phyloP scores from a whole-genome alignment of 2,329 filamentous ascomycete genomes.

The Botryosphaeria dothidea region DNA sequence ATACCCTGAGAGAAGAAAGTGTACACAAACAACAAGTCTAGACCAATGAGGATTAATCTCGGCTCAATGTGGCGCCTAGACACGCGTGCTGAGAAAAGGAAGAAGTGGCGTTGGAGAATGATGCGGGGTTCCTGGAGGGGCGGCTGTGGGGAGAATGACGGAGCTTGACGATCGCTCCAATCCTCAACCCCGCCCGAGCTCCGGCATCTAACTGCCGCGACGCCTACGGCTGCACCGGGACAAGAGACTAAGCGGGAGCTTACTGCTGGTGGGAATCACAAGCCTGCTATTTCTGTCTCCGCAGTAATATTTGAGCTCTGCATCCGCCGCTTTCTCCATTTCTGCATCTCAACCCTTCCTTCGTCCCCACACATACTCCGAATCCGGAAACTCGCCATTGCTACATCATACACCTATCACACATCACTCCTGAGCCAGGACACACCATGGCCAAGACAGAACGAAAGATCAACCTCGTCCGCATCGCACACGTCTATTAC shows the following conservation, averaged over 20 bases:
- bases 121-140: constrained; percentile 14
- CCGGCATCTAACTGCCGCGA: constrained; percentile 14
- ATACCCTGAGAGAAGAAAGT: neutral
- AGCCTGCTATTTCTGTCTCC: constrained; percentile 8
- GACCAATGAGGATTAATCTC: neutral
- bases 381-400: neutral
- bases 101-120: neutral
- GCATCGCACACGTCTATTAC: constrained; percentile 23
- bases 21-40: too few relatives aligned
- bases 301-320: constrained; percentile 1
- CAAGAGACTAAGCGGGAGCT: neutral
- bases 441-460: constrained; percentile 11
- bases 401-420: neutral
- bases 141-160: constrained; percentile 15
- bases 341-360: neutral
- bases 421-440: neutral
- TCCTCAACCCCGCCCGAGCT: constrained; percentile 9
- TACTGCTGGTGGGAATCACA: neutral
- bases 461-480: constrained; percentile 15
- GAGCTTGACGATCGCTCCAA: constrained; percentile 16
- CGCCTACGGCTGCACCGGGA: neutral
- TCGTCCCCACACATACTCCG: neutral
- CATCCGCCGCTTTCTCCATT: neutral
- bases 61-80: neutral
- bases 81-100: neutral